Percentiles rank a stretch among this genome's conserved stretches.
Evolutionary conservation across 2,329 filamentous ascomycete genomes (phyloP).

Genomic region (Cladosporium phlei): DNA sequence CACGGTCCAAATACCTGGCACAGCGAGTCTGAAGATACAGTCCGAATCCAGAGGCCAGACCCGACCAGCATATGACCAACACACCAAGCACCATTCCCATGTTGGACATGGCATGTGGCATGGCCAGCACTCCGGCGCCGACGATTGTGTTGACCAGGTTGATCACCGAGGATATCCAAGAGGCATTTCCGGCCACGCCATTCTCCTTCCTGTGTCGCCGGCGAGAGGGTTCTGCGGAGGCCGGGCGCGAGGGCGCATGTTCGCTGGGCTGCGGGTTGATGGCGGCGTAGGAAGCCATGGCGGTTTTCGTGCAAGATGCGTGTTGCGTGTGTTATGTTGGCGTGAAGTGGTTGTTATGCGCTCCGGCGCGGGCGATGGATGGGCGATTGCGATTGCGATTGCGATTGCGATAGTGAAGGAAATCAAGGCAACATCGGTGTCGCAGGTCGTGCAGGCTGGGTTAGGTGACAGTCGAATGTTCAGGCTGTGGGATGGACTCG

Average conservation of each 20-base stretch:
- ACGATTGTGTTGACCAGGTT: slow-evolving; percentile 97
- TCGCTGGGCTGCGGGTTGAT: slow-evolving; percentile 38
- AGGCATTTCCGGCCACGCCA: slow-evolving; percentile 67
- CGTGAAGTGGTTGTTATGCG: background rate
- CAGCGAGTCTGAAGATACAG: slow-evolving; percentile 92
- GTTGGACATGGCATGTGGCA: slow-evolving; percentile 93
- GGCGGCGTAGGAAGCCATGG: slow-evolving; percentile 45
- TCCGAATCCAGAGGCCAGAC: slow-evolving; percentile 80
- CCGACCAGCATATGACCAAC: slow-evolving; percentile 86
- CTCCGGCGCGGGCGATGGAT: background rate
- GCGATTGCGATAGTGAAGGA: no score
- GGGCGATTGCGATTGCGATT: no score
- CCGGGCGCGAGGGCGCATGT: slow-evolving; percentile 35
- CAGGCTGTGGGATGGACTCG: no score
- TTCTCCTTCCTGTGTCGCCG: slow-evolving; percentile 65
- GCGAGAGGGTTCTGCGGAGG: slow-evolving; percentile 42
- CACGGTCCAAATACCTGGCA: slow-evolving; percentile 85
- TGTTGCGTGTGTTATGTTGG: no score
- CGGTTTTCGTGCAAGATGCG: background rate
- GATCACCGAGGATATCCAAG: slow-evolving; percentile 85
- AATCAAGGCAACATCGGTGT: no score
- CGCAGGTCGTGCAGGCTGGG: no score
- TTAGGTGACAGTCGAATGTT: no score
- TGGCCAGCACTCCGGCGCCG: slow-evolving; percentile 86
- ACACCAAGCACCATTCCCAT: slow-evolving; percentile 87